These are phyloP conservation scores for Diaporthe sp. DNA, from an alignment of 2,329 filamentous ascomycete genomes.

Conservation along the genomic window DNA sequence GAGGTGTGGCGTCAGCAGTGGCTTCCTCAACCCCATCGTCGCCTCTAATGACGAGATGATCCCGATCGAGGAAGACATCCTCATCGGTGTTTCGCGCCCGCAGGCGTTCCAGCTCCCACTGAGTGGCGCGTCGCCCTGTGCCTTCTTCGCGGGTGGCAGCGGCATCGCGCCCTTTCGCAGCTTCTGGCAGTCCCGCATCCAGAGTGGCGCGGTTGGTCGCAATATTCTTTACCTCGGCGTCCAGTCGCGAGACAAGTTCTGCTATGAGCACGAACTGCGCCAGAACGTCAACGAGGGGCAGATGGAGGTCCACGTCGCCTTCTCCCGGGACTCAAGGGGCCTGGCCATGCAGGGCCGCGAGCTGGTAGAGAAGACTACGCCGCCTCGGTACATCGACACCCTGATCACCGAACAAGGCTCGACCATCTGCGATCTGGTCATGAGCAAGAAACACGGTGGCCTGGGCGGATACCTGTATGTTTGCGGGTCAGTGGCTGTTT, in stretches of 20 bases:
- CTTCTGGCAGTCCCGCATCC: constrained; percentile 65
- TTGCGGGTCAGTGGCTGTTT: constrained; percentile 63
- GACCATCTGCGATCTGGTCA: constrained; percentile 66
- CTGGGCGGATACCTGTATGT: constrained; percentile 63
- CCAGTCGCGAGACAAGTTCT: constrained; percentile 65
- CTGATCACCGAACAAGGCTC: constrained; percentile 65
- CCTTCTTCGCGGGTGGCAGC: constrained; percentile 67
- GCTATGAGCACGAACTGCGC: constrained; percentile 63
- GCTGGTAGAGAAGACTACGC: constrained; percentile 62
- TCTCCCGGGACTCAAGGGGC: constrained; percentile 64
- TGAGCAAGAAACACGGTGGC: constrained; percentile 69
- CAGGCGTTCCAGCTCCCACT: constrained; percentile 66
- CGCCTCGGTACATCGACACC: constrained; percentile 66
- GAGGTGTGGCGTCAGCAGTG: constrained; percentile 64
- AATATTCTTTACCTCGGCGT: constrained; percentile 66
- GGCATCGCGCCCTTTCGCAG: constrained; percentile 67
- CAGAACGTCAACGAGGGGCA: constrained; percentile 60
- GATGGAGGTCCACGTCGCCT: constrained; percentile 67
- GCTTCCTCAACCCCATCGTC: constrained; percentile 66
- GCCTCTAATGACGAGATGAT: constrained; percentile 54
- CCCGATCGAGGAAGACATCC: constrained; percentile 59
- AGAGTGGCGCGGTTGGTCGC: constrained; percentile 54
- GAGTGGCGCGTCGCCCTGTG: constrained; percentile 63
- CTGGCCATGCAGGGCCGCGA: constrained; percentile 54
- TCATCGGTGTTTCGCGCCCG: constrained; percentile 66